Base-by-base conservation (phyloP, 1,284 basidiomycete genomes). In the Cryptococcus sp. region DNA sequence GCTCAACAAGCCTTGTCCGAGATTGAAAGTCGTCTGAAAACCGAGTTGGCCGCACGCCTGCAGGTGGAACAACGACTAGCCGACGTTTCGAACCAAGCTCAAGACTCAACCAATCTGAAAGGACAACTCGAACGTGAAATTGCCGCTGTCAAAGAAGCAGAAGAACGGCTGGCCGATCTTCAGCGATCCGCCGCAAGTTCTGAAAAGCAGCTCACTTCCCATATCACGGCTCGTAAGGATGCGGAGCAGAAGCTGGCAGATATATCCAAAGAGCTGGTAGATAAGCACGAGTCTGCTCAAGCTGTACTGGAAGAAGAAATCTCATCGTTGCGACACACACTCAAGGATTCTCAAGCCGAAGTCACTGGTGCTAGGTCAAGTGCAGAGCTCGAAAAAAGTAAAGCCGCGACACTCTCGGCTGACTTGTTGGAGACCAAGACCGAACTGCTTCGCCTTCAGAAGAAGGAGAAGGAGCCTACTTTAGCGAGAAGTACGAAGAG, bases 241-340 rank as follows among this genome's bases (percentile, higher is more conserved):
- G 57, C 57, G 8, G 57, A 58, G 20, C 16, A 15, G 13, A 52
- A 54, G 11, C 19, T 50, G 23, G 43, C 49, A 7, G 40, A 56
- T 2, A 25, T 56, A 0, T 48, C 54, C 5, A 23, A 41, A 20
- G 52, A 58, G 19, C 37, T 58, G 2, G 38, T 55, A 6, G 25
- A 16, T 25, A 58, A 58, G 47, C 57, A 62, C 43, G 50, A 52
- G 26, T 17, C 48, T 5, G 57, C 52, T 2, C 50, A 58, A 41
- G 46, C 41, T 15, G 39, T 53, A 13, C 47, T 62, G 7, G 56
- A 58, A 23, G 46, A 55, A 6, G 60, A 62, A 23, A 16, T 56
- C 8, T n/a, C 53, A 15, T 50, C 54, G 4, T 50, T 62, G 23
- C 60, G 50, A 19, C 41, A 55, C 22, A 11, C 47, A 10, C 26